Conservation (phyloP, 371 early-diverging fungal species). For the Apophysomyces trapeziformis region DNA sequence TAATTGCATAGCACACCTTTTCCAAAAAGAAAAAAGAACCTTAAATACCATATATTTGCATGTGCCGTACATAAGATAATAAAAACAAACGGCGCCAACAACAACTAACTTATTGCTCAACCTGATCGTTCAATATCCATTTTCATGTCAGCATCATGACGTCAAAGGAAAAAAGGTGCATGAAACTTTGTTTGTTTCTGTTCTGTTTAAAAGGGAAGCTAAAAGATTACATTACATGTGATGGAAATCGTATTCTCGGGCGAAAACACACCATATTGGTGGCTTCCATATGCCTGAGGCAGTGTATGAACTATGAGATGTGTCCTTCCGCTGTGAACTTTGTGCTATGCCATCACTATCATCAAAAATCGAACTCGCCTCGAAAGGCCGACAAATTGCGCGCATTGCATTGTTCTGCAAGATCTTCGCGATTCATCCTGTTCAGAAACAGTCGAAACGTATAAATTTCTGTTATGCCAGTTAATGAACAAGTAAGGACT, state of each 20-base stretch:
- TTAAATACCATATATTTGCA: not conserved
- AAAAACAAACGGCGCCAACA: too few species aligned
- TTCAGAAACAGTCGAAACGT: not conserved
- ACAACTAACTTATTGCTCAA: too few species aligned
- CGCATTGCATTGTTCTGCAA: slow-evolving; percentile 73
- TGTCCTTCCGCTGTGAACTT: not conserved
- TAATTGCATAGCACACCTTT: slow-evolving; percentile 28
- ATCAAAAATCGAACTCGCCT: slow-evolving; percentile 81
- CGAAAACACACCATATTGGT: slow-evolving; percentile 27
- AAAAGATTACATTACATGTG: not conserved
- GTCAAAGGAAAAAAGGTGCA: too few species aligned
- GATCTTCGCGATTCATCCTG: slow-evolving; percentile 71
- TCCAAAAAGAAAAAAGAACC: not conserved
- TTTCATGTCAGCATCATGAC: too few species aligned
- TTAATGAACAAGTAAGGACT: slow-evolving; percentile 11
- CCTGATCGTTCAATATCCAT: too few species aligned
- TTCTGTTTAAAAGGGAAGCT: not conserved
- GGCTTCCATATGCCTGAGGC: slow-evolving; percentile 15
- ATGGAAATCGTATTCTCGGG: not conserved
- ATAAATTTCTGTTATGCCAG: not conserved
- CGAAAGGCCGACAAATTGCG: slow-evolving; percentile 80
- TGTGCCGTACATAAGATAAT: too few species aligned
- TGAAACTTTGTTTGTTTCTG: too few species aligned
- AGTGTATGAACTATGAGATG: not conserved
- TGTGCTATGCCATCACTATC: not conserved